Conservation (phyloP, 169 alveolate genomes). For the Amoebophrya sp. region DNA sequence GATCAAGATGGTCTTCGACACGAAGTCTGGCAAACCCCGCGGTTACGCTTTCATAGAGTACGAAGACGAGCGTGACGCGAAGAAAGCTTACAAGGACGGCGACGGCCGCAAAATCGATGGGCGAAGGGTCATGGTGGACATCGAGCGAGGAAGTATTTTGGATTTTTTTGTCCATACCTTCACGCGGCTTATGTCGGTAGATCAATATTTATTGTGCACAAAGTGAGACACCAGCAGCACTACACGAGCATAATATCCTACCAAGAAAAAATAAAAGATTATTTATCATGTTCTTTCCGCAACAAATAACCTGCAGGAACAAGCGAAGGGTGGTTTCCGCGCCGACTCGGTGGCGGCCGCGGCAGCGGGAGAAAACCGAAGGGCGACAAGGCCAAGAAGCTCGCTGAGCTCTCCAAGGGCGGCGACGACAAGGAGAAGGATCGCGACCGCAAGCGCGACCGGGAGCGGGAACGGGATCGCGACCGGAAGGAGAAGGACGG, state of each 20-base stretch:
- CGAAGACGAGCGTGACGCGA: conserved; percentile 73
- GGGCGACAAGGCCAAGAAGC: conserved; percentile 31
- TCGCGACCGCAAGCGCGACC: conserved; percentile 18
- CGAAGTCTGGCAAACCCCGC: conserved; percentile 72
- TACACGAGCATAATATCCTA: too few relatives aligned
- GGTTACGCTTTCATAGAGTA: conserved; percentile 95
- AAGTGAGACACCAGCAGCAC: too few relatives aligned
- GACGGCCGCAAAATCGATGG: conserved; percentile 88
- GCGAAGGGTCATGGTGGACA: conserved; percentile 84
- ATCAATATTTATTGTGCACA: too few relatives aligned
- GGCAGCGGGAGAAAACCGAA: conserved; percentile 56
- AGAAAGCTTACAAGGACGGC: conserved; percentile 77
- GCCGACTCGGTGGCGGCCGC: conserved; percentile 91
- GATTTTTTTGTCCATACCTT: too few relatives aligned
- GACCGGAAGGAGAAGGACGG: conserved; percentile 33
- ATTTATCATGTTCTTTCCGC: too few relatives aligned
- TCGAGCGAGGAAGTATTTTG: conserved; percentile 90
- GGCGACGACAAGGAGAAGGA: conserved; percentile 26
- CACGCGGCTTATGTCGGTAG: too few relatives aligned
- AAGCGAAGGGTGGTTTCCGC: conserved; percentile 81
- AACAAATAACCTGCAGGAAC: too few relatives aligned
- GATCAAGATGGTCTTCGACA: conserved; percentile 58
- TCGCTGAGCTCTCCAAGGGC: conserved; percentile 4
- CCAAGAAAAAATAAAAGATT: too few relatives aligned
- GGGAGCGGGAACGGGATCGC: conserved; percentile 38